Percentiles rank a stretch among this genome's conserved stretches.
Evolutionary conservation across 1,284 basidiomycete species (phyloP).

Genomic region (Apiotrichum gamsii): DNA sequence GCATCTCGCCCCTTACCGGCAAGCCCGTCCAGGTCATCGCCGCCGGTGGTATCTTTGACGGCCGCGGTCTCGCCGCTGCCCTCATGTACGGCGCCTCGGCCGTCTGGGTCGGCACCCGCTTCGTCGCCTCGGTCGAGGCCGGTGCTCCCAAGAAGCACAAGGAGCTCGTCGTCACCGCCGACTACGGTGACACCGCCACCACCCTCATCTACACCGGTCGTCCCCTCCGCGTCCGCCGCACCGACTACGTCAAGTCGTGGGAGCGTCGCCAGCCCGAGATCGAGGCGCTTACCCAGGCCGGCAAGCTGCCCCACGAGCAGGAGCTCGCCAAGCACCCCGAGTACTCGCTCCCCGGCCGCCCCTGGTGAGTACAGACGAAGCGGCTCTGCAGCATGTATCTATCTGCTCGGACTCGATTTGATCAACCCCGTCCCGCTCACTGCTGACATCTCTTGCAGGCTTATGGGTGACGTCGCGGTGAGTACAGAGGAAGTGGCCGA

Average conservation of each 20-base stretch:
- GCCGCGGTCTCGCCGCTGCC: slow-evolving; percentile 73
- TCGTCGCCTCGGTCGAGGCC: slow-evolving; percentile 69
- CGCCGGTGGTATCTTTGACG: slow-evolving; percentile 80
- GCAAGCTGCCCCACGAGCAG: slow-evolving; percentile 64
- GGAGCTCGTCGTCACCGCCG: slow-evolving; percentile 37
- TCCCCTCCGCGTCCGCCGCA: slow-evolving; percentile 73
- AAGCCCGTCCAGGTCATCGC: slow-evolving; percentile 73
- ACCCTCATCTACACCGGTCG: slow-evolving; percentile 83
- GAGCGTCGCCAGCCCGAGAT: slow-evolving; percentile 38
- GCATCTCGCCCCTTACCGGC: slow-evolving; percentile 68
- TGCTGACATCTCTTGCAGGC: slow-evolving; percentile 28
- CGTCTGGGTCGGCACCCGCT: slow-evolving; percentile 84
- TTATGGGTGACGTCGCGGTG: slow-evolving; percentile 73
- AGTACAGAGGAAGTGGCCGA: too few relatives aligned
- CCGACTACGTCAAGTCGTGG: slow-evolving; percentile 74
- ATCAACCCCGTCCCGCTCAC: neutral
- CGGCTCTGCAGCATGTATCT: neutral
- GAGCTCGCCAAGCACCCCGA: slow-evolving; percentile 54
- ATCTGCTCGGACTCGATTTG: neutral
- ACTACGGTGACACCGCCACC: slow-evolving; percentile 53
- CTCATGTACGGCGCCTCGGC: slow-evolving; percentile 76
- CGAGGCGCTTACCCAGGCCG: slow-evolving; percentile 65
- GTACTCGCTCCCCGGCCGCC: slow-evolving; percentile 15
- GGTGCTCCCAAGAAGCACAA: slow-evolving; percentile 20
- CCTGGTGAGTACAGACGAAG: slow-evolving; percentile 5